Percentiles rank a stretch among this genome's conserved stretches.
phyloP scores from a whole-genome alignment of 2,329 filamentous ascomycete genomes.

The Aspergillus terreus region DNA sequence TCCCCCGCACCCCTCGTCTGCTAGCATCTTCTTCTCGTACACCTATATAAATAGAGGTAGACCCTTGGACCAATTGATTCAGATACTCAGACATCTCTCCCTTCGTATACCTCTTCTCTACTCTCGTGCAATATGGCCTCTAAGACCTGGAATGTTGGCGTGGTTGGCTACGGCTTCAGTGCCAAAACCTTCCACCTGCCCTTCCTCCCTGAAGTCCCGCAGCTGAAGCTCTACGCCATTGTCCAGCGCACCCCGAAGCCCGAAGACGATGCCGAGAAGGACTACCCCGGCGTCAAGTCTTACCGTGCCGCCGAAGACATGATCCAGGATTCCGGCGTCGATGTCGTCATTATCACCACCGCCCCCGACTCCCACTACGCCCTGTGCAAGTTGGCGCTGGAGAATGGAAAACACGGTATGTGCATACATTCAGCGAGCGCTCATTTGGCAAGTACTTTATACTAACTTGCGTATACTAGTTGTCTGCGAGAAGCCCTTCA shows the following conservation, averaged over 20 bases:
- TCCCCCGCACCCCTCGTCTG: constrained; percentile 24
- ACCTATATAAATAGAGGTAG: constrained; percentile 4
- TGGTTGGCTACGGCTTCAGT: constrained; percentile 59
- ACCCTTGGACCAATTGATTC: background rate
- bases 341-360: constrained; percentile 69
- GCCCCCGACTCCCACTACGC: constrained; percentile 68
- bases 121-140: constrained; percentile 30
- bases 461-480: constrained; percentile 39
- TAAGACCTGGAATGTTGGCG: constrained; percentile 53
- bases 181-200: constrained; percentile 85
- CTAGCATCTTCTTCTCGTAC: constrained; percentile 3
- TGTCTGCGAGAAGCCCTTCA: constrained; percentile 79
- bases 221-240: constrained; percentile 67
- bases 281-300: constrained; percentile 63
- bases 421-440: background rate
- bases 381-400: constrained; percentile 61
- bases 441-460: background rate
- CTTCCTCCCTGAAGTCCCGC: constrained; percentile 62
- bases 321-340: constrained; percentile 61
- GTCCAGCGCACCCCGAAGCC: constrained; percentile 68
- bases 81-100: no score
- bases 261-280: constrained; percentile 63
- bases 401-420: constrained; percentile 64
- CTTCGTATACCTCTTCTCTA: background rate
- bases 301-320: constrained; percentile 61